Evolutionary conservation across 306 rosid species (phyloP).

Genomic region (Begonia fuchsioides): DNA sequence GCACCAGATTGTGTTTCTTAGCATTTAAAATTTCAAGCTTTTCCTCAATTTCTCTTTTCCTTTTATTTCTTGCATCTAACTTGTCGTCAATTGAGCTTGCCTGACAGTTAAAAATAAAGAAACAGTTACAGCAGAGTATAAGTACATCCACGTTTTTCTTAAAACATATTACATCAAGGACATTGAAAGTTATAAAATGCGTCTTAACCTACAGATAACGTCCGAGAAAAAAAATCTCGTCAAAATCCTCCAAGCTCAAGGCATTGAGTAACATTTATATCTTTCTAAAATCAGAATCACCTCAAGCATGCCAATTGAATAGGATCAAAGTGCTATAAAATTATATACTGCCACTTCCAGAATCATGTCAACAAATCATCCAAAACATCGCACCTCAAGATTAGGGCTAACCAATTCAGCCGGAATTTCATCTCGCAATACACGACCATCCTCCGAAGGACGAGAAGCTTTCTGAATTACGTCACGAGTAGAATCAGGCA

Average conservation of each 20-base stretch:
- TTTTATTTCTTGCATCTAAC: constrained; percentile 28
- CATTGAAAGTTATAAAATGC: too few species aligned
- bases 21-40: constrained; percentile 60
- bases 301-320: too few species aligned
- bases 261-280: too few species aligned
- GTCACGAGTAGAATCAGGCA: constrained; percentile 9
- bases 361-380: background rate
- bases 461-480: constrained; percentile 18
- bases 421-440: constrained; percentile 12
- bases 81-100: constrained; percentile 22
- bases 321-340: too few species aligned
- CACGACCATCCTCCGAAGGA: constrained; percentile 18
- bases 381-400: constrained; percentile 17
- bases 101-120: constrained; percentile 16
- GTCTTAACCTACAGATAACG: too few species aligned
- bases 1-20: constrained; percentile 74
- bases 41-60: constrained; percentile 70
- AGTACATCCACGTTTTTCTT: too few species aligned
- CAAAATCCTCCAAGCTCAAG: too few species aligned
- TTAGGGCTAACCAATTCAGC: constrained; percentile 22
- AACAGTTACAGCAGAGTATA: background rate
- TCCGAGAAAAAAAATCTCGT: background rate
- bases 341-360: too few species aligned
- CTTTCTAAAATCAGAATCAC: too few species aligned
- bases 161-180: too few species aligned